Conservation (phyloP, 345 rosid species). For the Camelina neglecta region DNA sequence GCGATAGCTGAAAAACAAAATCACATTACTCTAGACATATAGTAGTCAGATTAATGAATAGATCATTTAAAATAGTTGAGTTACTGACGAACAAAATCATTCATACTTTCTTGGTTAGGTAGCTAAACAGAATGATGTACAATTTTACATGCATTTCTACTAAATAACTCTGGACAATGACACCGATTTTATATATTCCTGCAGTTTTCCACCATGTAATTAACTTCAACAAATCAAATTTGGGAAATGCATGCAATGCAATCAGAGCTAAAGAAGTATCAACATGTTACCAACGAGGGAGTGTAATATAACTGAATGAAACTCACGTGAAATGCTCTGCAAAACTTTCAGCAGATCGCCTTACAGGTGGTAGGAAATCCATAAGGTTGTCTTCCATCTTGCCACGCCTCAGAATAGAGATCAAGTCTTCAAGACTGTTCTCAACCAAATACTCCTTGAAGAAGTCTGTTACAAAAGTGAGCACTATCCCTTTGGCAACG, state of each 20-base stretch:
- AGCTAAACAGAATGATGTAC: slow-evolving; percentile 15
- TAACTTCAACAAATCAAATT: not conserved
- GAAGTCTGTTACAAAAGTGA: slow-evolving; percentile 90
- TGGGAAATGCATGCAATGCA: slow-evolving; percentile 4
- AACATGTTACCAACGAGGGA: not conserved
- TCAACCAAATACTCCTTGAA: slow-evolving; percentile 96
- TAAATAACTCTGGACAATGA: not conserved
- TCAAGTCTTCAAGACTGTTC: slow-evolving; percentile 94
- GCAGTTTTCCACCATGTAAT: not conserved
- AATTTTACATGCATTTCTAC: not conserved
- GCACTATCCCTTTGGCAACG: slow-evolving; percentile 98
- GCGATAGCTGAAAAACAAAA: not conserved
- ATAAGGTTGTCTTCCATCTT: slow-evolving; percentile 93
- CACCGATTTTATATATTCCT: not conserved
- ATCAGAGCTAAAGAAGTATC: not conserved
- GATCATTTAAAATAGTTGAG: not conserved
- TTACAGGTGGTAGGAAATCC: slow-evolving; percentile 80
- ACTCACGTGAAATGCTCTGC: slow-evolving; percentile 98
- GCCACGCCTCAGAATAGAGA: slow-evolving; percentile 87
- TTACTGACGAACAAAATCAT: not conserved
- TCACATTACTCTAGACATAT: not conserved
- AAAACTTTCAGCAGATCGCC: slow-evolving; percentile 83
- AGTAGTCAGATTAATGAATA: not conserved
- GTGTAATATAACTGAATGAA: slow-evolving; percentile 1
- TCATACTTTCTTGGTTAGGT: not conserved